Base-by-base conservation (phyloP, 306 rosid species). In the Mucuna pruriens region DNA sequence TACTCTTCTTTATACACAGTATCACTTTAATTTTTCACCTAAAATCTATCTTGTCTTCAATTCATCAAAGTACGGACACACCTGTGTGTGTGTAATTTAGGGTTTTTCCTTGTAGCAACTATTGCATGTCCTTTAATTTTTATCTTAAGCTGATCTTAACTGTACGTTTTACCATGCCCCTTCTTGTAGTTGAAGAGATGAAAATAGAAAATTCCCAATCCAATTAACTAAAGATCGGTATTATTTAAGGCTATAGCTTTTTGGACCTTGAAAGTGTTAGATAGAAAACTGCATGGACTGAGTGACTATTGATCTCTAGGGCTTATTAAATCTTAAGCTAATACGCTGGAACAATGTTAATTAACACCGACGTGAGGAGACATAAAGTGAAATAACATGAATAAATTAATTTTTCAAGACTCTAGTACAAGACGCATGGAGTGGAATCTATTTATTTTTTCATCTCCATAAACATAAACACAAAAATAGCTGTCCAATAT, bases 1-100 rank as follows among this genome's bases (percentile, higher is more conserved):
- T 73, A 80, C 74, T 36, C 78, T 71, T 72, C 74, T 79, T 87
- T 82, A n/a, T 55, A 55, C 78, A 54, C 58, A 80, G 76, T 78
- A 72, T 80, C 80, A 72, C 67, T 88, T 85, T 72, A 84, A 69
- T 71, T 94, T 91, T 87, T 82, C 75, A 58, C 85, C 81, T 84
- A 84, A 70, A 6, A 60, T 67, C 46, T 49, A 65, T 78, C 22
- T 44, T 71, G n/a, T 84, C 79, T 69, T 36, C 38, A 82, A 65
- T 74, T 84, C 74, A 77, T 71, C 36, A 40, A 49, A 76, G 34
- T 48, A 61, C 57, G 42, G 69, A 8, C 62, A 49, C 39, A 64
- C 23, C 46, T 74, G 73, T 65, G 62, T 80, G 79, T 83, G 81
- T 77, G 67, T 62, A 25, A 71, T 83, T 87, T 87, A 84, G 90